phyloP scores from a whole-genome alignment of 805 yeast species.

The Metschnikowia cubensis region DNA sequence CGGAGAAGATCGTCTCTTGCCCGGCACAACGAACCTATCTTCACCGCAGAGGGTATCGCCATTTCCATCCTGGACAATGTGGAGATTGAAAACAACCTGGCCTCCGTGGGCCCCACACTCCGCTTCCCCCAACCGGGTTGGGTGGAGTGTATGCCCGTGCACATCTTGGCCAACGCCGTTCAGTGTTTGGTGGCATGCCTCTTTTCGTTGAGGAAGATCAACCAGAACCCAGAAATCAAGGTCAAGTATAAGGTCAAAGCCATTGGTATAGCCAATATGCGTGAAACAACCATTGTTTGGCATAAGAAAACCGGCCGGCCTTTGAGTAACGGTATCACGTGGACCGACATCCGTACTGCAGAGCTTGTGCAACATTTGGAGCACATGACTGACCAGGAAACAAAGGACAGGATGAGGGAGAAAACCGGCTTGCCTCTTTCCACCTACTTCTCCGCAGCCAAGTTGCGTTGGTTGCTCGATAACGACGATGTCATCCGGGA shows the following conservation, averaged over 20 bases:
- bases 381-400: constrained; percentile 48
- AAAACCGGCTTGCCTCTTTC: constrained; percentile 84
- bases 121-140: constrained; percentile 81
- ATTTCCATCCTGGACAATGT: constrained; percentile 54
- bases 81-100: constrained; percentile 57
- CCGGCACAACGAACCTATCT: constrained; percentile 54
- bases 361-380: constrained; percentile 62
- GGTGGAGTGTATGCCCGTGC: constrained; percentile 91
- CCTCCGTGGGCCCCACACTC: constrained; percentile 61
- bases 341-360: constrained; percentile 92
- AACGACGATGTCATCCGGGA: constrained; percentile 63
- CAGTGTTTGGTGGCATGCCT: constrained; percentile 72
- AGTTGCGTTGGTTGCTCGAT: constrained; percentile 84
- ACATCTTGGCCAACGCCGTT: constrained; percentile 72
- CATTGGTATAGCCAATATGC: constrained; percentile 91
- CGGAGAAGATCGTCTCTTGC: constrained; percentile 40
- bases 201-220: constrained; percentile 52
- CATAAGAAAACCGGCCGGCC: constrained; percentile 78
- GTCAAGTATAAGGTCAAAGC: constrained; percentile 62
- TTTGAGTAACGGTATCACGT: constrained; percentile 82
- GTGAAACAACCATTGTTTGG: constrained; percentile 93
- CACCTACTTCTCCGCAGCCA: constrained; percentile 88
- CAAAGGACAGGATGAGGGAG: constrained; percentile 53
- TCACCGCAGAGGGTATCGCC: constrained; percentile 72
- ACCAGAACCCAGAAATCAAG: constrained; percentile 46